Percentiles rank a stretch among this genome's conserved stretches.
Evolutionary conservation across 108 stramenopile genomes (phyloP).

Genomic region (Skeletonema marinoi): DNA sequence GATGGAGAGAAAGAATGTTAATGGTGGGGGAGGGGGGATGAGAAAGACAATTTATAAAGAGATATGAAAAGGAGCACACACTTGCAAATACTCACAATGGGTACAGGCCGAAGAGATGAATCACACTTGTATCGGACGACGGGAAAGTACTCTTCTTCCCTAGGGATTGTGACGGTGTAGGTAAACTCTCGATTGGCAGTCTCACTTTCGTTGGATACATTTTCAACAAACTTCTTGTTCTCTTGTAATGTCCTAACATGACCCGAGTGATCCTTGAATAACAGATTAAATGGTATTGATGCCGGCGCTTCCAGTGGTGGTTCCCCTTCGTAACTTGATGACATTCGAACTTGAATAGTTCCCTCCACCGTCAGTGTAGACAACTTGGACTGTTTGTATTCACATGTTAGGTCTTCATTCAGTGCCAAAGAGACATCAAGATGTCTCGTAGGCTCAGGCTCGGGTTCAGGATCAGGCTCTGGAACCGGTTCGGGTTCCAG

Average conservation of each 20-base stretch:
- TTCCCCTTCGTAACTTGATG: slow-evolving; percentile 20
- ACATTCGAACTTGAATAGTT: slow-evolving; percentile 64
- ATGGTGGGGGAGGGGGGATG: background rate
- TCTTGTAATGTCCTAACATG: slow-evolving; percentile 78
- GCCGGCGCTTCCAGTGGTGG: background rate
- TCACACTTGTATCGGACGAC: slow-evolving; percentile 83
- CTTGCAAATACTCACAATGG: slow-evolving; percentile 69
- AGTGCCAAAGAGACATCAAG: slow-evolving; percentile 60
- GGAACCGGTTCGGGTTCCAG: slow-evolving; percentile 8
- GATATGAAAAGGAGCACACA: too few species aligned
- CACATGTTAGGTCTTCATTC: slow-evolving; percentile 89
- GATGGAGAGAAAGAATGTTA: slow-evolving; percentile 2
- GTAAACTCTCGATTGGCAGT: slow-evolving; percentile 50
- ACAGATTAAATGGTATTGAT: slow-evolving; percentile 62
- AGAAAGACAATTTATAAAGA: background rate
- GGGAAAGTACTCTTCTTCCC: slow-evolving; percentile 78
- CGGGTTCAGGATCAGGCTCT: background rate
- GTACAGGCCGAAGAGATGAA: slow-evolving; percentile 75
- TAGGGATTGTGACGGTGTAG: slow-evolving; percentile 64
- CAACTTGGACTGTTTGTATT: slow-evolving; percentile 79
- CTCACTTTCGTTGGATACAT: slow-evolving; percentile 24
- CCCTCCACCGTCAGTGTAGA: slow-evolving; percentile 79
- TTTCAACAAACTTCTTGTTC: slow-evolving; percentile 74
- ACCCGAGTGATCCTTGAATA: slow-evolving; percentile 67
- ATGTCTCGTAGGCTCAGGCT: slow-evolving; percentile 14